Evolutionary conservation across 805 yeast species (phyloP).

Genomic region (Diddensiella transvaalensis): DNA sequence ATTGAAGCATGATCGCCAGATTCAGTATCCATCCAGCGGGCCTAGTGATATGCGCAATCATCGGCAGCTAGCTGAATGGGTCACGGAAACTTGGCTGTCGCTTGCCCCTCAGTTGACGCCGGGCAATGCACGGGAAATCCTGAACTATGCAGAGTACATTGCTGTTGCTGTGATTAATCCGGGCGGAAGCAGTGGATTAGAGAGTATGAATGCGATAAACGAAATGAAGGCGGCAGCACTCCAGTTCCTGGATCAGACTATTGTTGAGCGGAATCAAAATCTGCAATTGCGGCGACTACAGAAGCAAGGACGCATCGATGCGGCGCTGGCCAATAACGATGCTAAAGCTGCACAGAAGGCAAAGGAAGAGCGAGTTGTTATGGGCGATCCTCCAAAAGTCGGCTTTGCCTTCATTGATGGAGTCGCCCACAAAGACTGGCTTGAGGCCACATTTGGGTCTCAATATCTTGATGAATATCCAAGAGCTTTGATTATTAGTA

Average conservation of each 20-base stretch:
- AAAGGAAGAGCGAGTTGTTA: constrained; percentile 27
- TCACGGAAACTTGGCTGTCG: constrained; percentile 34
- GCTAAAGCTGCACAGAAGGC: constrained; percentile 30
- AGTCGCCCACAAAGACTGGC: constrained; percentile 34
- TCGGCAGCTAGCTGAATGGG: constrained; percentile 30
- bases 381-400: constrained; percentile 23
- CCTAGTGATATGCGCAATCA: constrained; percentile 35
- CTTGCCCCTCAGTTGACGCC: constrained; percentile 36
- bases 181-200: constrained; percentile 23
- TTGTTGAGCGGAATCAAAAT: constrained; percentile 24
- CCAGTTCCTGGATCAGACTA: constrained; percentile 26
- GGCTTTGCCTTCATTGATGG: constrained; percentile 38
- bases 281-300: constrained; percentile 28
- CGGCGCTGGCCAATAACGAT: constrained; percentile 33
- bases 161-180: constrained; percentile 34
- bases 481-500: constrained; percentile 28
- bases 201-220: constrained; percentile 23
- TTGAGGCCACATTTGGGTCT: constrained; percentile 29
- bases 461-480: constrained; percentile 17
- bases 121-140: constrained; percentile 32
- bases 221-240: constrained; percentile 32
- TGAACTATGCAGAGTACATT: constrained; percentile 28
- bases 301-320: constrained; percentile 32
- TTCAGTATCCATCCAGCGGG: constrained; percentile 28
- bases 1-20: constrained; percentile 22